Evolutionary conservation across 2,329 filamentous ascomycete species (phyloP).

Genomic region (Claviceps africana): DNA sequence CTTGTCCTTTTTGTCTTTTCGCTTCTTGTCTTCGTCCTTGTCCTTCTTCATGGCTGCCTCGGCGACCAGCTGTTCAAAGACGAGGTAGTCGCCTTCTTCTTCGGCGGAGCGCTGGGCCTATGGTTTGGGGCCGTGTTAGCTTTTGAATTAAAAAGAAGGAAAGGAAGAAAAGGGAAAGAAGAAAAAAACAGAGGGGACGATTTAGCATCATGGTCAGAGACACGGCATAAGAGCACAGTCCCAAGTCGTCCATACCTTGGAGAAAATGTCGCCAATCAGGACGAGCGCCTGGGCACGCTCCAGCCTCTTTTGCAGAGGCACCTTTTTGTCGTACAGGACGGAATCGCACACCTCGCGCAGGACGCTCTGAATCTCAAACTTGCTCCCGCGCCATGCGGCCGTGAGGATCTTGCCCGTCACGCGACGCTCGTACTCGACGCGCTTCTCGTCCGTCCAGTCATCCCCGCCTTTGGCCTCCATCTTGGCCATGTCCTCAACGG

Average conservation of each 20-base stretch:
- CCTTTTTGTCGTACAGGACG: conserved; percentile 65
- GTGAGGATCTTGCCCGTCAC: conserved; percentile 97
- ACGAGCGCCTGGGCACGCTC: conserved; percentile 85
- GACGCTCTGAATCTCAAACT: conserved; percentile 96
- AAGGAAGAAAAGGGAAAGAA: background rate
- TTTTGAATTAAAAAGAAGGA: background rate
- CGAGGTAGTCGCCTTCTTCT: conserved; percentile 97
- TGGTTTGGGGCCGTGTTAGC: background rate
- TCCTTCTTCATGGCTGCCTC: conserved; percentile 95
- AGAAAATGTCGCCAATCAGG: conserved; percentile 77
- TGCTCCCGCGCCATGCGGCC: conserved; percentile 89
- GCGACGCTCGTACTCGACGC: conserved; percentile 84
- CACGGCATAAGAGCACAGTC: no score
- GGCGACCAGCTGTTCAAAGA: conserved; percentile 94
- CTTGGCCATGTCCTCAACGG: conserved; percentile 98
- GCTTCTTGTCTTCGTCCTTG: conserved; percentile 58
- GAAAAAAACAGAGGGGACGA: no score
- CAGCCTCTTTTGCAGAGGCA: conserved; percentile 69
- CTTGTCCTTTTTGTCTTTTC: conserved; percentile 38
- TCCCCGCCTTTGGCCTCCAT: conserved; percentile 89
- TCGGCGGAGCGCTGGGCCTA: conserved; percentile 82
- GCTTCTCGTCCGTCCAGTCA: conserved; percentile 96
- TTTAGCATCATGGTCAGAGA: no score
- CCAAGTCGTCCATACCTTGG: conserved; percentile 54
- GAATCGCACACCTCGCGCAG: conserved; percentile 86